Evolutionary conservation across 371 early-diverging fungal species (phyloP), one percentile per base, ranked within the genome.

Genomic region (Rhizomucor pusillus): DNA sequence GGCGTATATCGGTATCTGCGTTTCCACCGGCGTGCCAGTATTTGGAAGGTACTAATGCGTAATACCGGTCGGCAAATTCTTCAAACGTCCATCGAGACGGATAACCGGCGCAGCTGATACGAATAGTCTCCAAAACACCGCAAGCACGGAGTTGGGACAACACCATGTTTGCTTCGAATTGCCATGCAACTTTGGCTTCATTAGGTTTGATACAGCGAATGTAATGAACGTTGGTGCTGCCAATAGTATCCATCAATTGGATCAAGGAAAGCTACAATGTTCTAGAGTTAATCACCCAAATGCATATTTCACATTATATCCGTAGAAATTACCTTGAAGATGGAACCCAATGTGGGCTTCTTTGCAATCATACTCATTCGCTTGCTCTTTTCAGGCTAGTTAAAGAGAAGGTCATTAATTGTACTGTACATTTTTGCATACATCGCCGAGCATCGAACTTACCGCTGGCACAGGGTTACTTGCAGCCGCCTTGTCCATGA

Each of bases 71-170:
- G 25, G 88, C 90, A 67, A 99, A 99, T 61, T 99, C 99, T 48
- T 81, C 80, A 73, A 92, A 95, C n/a, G 86, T 82, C 81, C 94
- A 87, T 24, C 98, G 85, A 3, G 91, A 85, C 12, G 99, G 99
- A 71, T 98, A 99, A n/a, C 99, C 99, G 25, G 93, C 94, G 66
- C 98, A 93, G 66, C 91, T 90, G 70, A 99, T 99, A 37, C 97
- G 89, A 61, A 99, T 99, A 4, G 99, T 99, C 76, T 99, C 99
- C 20, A 99, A 70, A 13, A 99, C 99, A 85, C 99, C 99, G 80
- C 99, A 99, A 22, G 99, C 99, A 49, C 95, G 88, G 41, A 99
- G 70, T 73, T 99, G 99, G 23, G 90, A 75, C 1, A 99, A 78
- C 6, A 99, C 97, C 87, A 95, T 89, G 23, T 82, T 85, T 18